phyloP scores from a whole-genome alignment of 192 early-diverging fungal genomes.

The Podila minutissima region DNA sequence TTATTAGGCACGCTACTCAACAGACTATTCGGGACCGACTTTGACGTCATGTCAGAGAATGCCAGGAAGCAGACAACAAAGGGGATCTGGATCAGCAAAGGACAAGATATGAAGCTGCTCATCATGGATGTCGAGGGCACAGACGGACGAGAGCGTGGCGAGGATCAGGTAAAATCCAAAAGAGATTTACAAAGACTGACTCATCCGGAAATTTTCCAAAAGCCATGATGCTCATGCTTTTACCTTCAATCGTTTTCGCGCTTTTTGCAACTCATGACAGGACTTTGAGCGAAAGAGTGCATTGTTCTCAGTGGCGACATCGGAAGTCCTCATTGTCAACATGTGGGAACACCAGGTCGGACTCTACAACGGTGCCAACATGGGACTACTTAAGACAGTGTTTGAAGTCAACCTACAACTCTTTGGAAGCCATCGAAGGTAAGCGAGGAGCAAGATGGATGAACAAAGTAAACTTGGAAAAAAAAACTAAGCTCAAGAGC shows the following conservation, averaged over 20 bases:
- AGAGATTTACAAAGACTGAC: neutral
- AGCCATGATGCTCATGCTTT: no score
- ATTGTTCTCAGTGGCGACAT: slow-evolving; percentile 95
- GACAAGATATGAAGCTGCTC: slow-evolving; percentile 77
- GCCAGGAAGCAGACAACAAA: slow-evolving; percentile 94
- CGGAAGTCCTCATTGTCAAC: slow-evolving; percentile 96
- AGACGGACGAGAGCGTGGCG: slow-evolving; percentile 97
- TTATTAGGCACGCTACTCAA: slow-evolving; percentile 92
- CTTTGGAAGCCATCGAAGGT: slow-evolving; percentile 84
- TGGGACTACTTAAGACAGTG: slow-evolving; percentile 98
- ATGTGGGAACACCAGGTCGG: slow-evolving; percentile 99
- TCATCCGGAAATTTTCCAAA: neutral
- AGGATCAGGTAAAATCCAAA: slow-evolving; percentile 73
- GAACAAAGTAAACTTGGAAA: neutral
- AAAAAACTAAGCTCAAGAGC: no score
- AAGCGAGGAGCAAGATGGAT: slow-evolving; percentile 4
- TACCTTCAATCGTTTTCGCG: neutral
- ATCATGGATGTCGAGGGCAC: slow-evolving; percentile 99
- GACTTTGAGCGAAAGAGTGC: slow-evolving; percentile 99
- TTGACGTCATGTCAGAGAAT: slow-evolving; percentile 94
- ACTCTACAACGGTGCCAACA: slow-evolving; percentile 98
- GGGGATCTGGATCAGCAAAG: slow-evolving; percentile 96
- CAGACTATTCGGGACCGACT: slow-evolving; percentile 93
- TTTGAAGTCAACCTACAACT: slow-evolving; percentile 99
- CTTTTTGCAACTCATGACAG: slow-evolving; percentile 13